A percentile compares a stretch with the other conserved stretches of the same genome.
Evolutionary conservation across 345 rosid species (phyloP).

Genomic region (Eucalyptus sp.): DNA sequence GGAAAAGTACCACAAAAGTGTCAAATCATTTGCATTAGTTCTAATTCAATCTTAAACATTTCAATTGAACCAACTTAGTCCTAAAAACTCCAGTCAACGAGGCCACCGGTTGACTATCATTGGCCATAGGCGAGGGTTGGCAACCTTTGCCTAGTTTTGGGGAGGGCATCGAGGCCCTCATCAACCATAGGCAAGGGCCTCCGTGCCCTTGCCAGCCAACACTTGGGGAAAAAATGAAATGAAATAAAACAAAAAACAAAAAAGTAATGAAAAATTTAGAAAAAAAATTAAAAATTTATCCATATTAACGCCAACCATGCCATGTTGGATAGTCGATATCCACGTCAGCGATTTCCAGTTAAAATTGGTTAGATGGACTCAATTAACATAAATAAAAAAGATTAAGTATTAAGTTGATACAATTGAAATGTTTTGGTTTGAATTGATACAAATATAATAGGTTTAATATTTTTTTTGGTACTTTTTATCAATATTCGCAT

Average conservation of each 20-base stretch:
- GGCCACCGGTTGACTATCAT: background rate
- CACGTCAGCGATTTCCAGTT: accelerated
- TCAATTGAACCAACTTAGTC: no score
- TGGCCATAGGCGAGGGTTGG: background rate
- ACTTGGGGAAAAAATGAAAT: no score
- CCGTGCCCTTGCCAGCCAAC: background rate
- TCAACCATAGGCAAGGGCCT: background rate
- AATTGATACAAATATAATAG: no score
- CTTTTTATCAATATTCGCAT: background rate
- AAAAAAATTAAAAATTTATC: no score
- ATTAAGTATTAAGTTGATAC: no score
- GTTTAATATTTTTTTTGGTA: no score
- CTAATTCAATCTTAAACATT: no score
- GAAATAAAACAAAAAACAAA: background rate
- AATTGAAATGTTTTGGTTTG: no score
- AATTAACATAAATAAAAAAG: no score
- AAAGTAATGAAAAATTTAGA: background rate
- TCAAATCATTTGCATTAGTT: no score
- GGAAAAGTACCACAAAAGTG: background rate
- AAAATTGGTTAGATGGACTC: accelerated
- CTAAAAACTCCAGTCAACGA: background rate
- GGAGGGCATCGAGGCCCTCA: background rate
- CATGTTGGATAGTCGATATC: accelerated
- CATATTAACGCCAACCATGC: accelerated
- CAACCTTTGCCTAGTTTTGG: background rate